Conservation (phyloP, 192 early-diverging fungal species). For the Glomus cerebriforme region DNA sequence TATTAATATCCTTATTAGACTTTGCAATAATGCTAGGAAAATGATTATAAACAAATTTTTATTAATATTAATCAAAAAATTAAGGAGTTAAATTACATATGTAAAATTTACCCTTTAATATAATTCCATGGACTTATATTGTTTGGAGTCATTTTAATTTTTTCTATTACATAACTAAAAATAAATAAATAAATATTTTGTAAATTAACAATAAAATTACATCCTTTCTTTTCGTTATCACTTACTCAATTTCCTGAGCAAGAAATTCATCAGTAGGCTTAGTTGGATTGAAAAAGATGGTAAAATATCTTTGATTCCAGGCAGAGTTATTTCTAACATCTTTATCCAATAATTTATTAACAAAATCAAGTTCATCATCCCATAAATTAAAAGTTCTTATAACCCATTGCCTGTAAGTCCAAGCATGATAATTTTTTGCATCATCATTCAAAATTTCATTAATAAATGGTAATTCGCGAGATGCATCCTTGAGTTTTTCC, state of each 20-base stretch:
- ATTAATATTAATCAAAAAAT: background rate
- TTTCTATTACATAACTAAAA: constrained; percentile 60
- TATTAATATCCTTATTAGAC: constrained; percentile 33
- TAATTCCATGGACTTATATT: constrained; percentile 97
- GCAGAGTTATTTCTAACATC: constrained; percentile 98
- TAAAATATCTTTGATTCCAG: constrained; percentile 97
- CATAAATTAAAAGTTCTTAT: constrained; percentile 73
- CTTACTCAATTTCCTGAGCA: constrained; percentile 69
- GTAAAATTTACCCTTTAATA: constrained; percentile 63
- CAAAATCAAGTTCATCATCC: constrained; percentile 75
- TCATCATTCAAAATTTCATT: constrained; percentile 71
- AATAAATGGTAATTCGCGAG: constrained; percentile 74
- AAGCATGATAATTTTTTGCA: constrained; percentile 98
- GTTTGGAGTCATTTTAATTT: constrained; percentile 79
- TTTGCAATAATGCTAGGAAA: constrained; percentile 45
- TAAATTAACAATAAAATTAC: constrained; percentile 8
- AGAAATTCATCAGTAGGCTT: constrained; percentile 47
- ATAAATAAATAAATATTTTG: background rate
- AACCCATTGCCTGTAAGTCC: constrained; percentile 97
- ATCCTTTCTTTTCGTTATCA: background rate
- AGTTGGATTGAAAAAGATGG: constrained; percentile 46
- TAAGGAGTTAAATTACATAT: background rate
- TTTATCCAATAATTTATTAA: constrained; percentile 68
- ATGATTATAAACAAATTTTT: background rate
- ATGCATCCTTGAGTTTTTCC: constrained; percentile 53